phyloP scores from a whole-genome alignment of 306 rosid species.

The Lablab purpureus region DNA sequence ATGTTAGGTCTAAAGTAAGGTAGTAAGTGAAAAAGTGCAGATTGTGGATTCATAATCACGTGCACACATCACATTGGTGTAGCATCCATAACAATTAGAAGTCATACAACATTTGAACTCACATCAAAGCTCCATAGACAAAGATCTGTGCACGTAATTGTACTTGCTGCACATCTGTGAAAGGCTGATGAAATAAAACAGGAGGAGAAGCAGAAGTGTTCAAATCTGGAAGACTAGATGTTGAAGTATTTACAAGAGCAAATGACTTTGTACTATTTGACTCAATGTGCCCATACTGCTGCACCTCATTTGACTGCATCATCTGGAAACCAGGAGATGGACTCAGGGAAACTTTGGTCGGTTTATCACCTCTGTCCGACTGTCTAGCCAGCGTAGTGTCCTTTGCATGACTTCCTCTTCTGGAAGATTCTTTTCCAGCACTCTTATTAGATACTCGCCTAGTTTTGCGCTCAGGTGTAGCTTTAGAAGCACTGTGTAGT shows the following conservation, averaged over 20 bases:
- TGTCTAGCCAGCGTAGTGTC: conserved; percentile 58
- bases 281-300: conserved; percentile 72
- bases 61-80: conserved; percentile 17
- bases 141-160: conserved; percentile 99
- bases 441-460: conserved; percentile 73
- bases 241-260: conserved; percentile 64
- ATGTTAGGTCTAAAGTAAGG: neutral
- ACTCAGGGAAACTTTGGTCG: conserved; percentile 58
- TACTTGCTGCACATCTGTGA: conserved; percentile 95
- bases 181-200: conserved; percentile 85
- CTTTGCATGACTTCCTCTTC: conserved; percentile 65
- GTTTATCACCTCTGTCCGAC: conserved; percentile 67
- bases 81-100: conserved; percentile 31
- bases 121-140: conserved; percentile 99
- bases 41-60: conserved; percentile 15
- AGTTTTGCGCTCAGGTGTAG: conserved; percentile 71
- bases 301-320: conserved; percentile 78
- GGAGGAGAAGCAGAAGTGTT: conserved; percentile 84
- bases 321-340: conserved; percentile 77
- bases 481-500: conserved; percentile 63
- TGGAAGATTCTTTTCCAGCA: conserved; percentile 71
- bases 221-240: conserved; percentile 89
- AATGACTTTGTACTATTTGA: conserved; percentile 64
- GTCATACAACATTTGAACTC: conserved; percentile 57
- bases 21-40: conserved; percentile 29